phyloP scores from a whole-genome alignment of 164 flowering plant genomes.

The Litsea cubeba region DNA sequence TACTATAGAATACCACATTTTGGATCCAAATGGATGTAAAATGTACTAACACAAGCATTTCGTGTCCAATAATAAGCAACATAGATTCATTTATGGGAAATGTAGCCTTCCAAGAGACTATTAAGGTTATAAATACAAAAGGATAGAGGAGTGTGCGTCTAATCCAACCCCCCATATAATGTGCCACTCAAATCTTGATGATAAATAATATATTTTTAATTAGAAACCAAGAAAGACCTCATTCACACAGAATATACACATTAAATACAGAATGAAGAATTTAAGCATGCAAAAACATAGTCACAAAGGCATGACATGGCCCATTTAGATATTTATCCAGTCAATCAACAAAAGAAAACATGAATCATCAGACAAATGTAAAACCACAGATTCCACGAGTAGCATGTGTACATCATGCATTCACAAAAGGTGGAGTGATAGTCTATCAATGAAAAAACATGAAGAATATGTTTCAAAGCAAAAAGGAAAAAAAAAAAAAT shows the following conservation, averaged over 20 bases:
- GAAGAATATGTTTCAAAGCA: no score
- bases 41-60: no score
- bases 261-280: background rate
- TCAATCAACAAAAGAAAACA: no score
- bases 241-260: background rate
- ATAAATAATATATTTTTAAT: no score
- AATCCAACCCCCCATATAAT: background rate
- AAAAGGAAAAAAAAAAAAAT: no score
- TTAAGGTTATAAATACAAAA: background rate
- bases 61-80: no score
- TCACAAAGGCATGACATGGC: background rate
- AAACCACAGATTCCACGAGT: background rate
- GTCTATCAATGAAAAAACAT: background rate
- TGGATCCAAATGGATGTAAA: background rate
- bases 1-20: background rate
- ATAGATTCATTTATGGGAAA: background rate
- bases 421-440: background rate
- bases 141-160: background rate
- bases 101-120: background rate
- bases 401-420: background rate
- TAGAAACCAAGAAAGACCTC: background rate
- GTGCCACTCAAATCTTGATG: background rate
- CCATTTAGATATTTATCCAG: background rate
- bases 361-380: background rate
- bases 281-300: background rate